Base-by-base conservation (phyloP, 2,329 filamentous ascomycete species). In the Chaetomium globosum region DNA sequence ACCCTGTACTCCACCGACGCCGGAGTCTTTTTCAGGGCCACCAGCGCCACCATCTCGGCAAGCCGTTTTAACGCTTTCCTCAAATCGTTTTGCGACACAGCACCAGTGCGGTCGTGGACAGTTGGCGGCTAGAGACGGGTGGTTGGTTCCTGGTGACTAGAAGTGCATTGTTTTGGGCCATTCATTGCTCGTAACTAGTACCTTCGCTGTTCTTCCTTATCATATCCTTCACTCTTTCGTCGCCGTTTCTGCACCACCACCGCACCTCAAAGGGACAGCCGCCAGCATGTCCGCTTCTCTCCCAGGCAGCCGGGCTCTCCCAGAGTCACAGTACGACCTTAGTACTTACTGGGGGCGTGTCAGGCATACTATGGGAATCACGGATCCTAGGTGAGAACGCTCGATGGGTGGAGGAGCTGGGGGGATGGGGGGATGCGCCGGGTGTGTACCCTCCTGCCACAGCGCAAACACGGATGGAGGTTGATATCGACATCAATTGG, bases 271-370 rank as follows among this genome's bases (percentile, higher is more conserved):
- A 59, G 26, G 16, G 16, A 33, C 31, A 31, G 39, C 23, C 62
- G 48, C 54, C 60, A 75, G 65, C 61, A 89, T 90, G 87, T 89
- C 87, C 64, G 81, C 87, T 65, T 89, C 87, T 28, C 77, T 89
- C 36, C 86, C 87, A 57, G 87, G 87, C 66, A 80, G 80, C 73
- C 90, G 94, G 77, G 92, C 97, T 78, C 84, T 97, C 70, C 95
- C 95, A 67, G 87, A 88, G 64, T 99, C 95, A 62, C 92, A 93
- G 78, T 94, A 96, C 85, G 92, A 99, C 76, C 84, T 99, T 74
- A 87, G 80, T 75, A 97, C 93, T 55, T 99, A 99, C 81, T 95
- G 91, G 91, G 95, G 95, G 70, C 89, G 95, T 65, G 95, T 98
- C 74, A 87, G 86, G 80, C 94, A 99, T 81, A 89, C 93, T 21